Percentiles rank a stretch among this genome's conserved stretches.
Evolutionary conservation across 2,329 filamentous ascomycete species (phyloP).

Genomic region (Fusarium sp.): DNA sequence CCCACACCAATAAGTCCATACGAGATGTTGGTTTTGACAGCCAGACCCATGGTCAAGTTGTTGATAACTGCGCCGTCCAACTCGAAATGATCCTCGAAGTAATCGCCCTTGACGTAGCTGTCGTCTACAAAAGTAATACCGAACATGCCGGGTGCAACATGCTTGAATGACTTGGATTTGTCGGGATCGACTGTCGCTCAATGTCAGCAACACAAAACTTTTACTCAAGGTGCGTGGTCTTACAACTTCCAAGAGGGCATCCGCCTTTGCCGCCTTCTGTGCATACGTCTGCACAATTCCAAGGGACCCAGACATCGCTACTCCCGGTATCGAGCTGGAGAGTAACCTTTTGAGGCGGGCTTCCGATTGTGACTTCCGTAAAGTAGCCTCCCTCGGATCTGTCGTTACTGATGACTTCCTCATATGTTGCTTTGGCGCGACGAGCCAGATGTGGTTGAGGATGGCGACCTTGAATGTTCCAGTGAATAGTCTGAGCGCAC

Average conservation of each 20-base stretch:
- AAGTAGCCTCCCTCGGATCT: slow-evolving; percentile 64
- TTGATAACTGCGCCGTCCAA: slow-evolving; percentile 65
- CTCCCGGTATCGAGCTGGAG: slow-evolving; percentile 74
- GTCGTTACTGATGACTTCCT: slow-evolving; percentile 61
- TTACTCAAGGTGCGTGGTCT: slow-evolving; percentile 42
- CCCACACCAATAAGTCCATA: slow-evolving; percentile 72
- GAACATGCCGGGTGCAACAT: slow-evolving; percentile 60
- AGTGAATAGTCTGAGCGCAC: slow-evolving; percentile 58
- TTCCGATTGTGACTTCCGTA: slow-evolving; percentile 67
- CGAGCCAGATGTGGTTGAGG: slow-evolving; percentile 50
- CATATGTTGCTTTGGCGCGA: slow-evolving; percentile 56
- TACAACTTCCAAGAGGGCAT: slow-evolving; percentile 62
- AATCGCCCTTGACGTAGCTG: slow-evolving; percentile 67
- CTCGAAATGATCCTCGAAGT: slow-evolving; percentile 68
- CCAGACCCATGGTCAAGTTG: slow-evolving; percentile 71
- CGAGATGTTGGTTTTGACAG: slow-evolving; percentile 63
- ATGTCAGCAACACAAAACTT: slow-evolving; percentile 38
- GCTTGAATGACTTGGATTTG: slow-evolving; percentile 61
- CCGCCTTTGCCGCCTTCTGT: slow-evolving; percentile 44
- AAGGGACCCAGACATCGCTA: slow-evolving; percentile 73
- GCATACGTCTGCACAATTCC: slow-evolving; percentile 56
- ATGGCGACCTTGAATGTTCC: slow-evolving; percentile 59
- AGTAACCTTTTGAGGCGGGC: slow-evolving; percentile 66
- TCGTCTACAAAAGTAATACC: slow-evolving; percentile 72
- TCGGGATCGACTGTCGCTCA: slow-evolving; percentile 57